These are phyloP conservation scores for Cyclotella cryptica DNA, from an alignment of 108 stramenopile genomes.

Conservation along the genomic window DNA sequence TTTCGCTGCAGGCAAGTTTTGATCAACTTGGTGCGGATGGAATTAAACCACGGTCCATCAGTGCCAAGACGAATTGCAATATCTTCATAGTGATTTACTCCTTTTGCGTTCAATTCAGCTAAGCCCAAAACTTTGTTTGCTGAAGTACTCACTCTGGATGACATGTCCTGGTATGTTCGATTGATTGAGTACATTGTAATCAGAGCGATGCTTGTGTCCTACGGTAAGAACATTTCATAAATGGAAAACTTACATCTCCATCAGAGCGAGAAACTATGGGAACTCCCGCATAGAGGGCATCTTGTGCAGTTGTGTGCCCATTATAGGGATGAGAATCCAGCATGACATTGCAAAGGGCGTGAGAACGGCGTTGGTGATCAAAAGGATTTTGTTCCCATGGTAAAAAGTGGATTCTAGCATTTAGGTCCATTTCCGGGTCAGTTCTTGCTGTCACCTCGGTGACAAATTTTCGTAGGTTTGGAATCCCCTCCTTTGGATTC, in stretches of 20 bases:
- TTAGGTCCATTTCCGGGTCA: slow-evolving; percentile 35
- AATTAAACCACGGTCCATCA: slow-evolving; percentile 55
- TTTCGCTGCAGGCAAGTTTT: slow-evolving; percentile 75
- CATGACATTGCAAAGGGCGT: slow-evolving; percentile 86
- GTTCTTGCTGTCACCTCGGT: slow-evolving; percentile 44
- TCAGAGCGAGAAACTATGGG: slow-evolving; percentile 87
- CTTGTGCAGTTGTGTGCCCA: slow-evolving; percentile 88
- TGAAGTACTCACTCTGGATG: slow-evolving; percentile 80
- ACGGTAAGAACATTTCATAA: too few relatives aligned
- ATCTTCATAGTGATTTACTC: slow-evolving; percentile 66
- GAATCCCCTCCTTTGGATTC: slow-evolving; percentile 68
- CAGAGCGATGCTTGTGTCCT: too few relatives aligned
- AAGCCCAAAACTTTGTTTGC: slow-evolving; percentile 81
- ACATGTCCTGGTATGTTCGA: slow-evolving; percentile 58
- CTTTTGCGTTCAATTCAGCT: slow-evolving; percentile 80
- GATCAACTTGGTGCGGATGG: slow-evolving; percentile 63
- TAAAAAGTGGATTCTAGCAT: slow-evolving; percentile 76
- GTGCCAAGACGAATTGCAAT: slow-evolving; percentile 77
- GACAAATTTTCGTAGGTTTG: slow-evolving; percentile 73
- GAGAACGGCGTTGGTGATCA: slow-evolving; percentile 81
- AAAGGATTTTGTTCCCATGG: slow-evolving; percentile 86
- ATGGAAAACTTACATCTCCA: slow-evolving; percentile 38
- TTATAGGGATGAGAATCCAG: slow-evolving; percentile 88
- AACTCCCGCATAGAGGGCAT: slow-evolving; percentile 84
- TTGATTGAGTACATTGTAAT: too few relatives aligned